Base-by-base conservation (phyloP, 2,329 filamentous ascomycete species). In the Aspergillus novofumigatus region DNA sequence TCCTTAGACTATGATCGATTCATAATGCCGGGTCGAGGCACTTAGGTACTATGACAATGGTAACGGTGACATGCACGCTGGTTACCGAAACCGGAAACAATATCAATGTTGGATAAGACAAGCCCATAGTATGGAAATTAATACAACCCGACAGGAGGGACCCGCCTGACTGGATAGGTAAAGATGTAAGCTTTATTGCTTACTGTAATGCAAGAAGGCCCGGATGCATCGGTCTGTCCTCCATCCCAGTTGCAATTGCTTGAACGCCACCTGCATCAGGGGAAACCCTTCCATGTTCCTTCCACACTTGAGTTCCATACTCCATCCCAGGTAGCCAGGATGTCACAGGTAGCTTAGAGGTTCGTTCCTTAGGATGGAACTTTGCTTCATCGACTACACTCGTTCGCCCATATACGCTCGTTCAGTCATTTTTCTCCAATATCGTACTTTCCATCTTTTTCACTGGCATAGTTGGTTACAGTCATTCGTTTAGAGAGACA, bases 71-170 rank as follows among this genome's bases (percentile, higher is more conserved):
- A 54, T 42, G 51, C 55, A 32, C 29, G 41, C 42, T 8, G 53
- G 14, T 51, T 63, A 59, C 62, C 63, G 63, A 59, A 65, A 58
- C 53, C 63, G 63, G 63, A 64, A 62, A 60, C 56, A 26, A 49
- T 28, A 45, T 52, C 42, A 51, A 47, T 59, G 28, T 63, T 57
- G 14, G n/a, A 14, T 10, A 45, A 45, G 42, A 45, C 42, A 45
- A 21, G 2, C 20, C n/a, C 8, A 45, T 20, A 45, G 42, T 23
- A 11, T 11, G 10, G 42, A 4, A 10, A 17, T 11, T 6, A 23
- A 21, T 14, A 11, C 20, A 21, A 23, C 10, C 42, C 21, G 8
- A 45, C 2, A 6, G 20, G n/a, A 44, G n/a, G 20, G 20, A 23
- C 20, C 38, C 32, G 35, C 26, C 20, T 11, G 28, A 17, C 32